Conservation (phyloP, 306 rosid species). For the Prunus mongolica region DNA sequence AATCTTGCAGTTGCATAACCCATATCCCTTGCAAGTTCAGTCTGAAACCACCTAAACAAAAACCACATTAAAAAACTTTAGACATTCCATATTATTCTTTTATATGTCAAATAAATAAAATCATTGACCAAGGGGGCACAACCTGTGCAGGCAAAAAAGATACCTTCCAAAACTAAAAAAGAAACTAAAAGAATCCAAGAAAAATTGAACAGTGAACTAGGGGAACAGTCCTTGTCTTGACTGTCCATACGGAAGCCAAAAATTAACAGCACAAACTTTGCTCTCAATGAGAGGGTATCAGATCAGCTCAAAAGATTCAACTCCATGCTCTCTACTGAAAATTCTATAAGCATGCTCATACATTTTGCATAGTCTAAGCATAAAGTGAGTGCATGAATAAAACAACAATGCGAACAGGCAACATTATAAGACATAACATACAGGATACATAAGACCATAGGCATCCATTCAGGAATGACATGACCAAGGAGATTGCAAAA, state of each 20-base stretch:
- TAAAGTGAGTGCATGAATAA: background rate
- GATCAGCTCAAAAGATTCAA: background rate
- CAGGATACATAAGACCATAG: background rate
- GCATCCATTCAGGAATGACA: background rate
- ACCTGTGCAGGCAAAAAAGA: background rate
- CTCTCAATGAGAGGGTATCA: background rate
- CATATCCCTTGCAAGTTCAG: conserved; percentile 93
- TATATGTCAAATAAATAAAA: background rate
- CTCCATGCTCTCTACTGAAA: background rate
- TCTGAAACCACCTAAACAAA: conserved; percentile 83
- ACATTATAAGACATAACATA: background rate
- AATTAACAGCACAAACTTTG: background rate
- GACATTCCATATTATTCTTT: conserved; percentile 20
- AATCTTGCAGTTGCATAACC: conserved; percentile 89
- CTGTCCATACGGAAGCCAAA: background rate
- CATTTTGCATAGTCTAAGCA: background rate
- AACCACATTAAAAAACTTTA: conserved; percentile 46
- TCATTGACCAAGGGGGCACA: background rate
- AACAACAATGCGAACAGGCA: background rate
- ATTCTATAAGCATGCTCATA: background rate
- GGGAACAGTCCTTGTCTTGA: background rate
- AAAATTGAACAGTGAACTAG: background rate
- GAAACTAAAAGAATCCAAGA: background rate
- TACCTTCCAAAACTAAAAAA: background rate
- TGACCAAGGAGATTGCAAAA: background rate